Percentiles rank a stretch among this genome's conserved stretches.
Evolutionary conservation across 192 early-diverging fungal genomes (phyloP).

Genomic region (Coemansia sp.): DNA sequence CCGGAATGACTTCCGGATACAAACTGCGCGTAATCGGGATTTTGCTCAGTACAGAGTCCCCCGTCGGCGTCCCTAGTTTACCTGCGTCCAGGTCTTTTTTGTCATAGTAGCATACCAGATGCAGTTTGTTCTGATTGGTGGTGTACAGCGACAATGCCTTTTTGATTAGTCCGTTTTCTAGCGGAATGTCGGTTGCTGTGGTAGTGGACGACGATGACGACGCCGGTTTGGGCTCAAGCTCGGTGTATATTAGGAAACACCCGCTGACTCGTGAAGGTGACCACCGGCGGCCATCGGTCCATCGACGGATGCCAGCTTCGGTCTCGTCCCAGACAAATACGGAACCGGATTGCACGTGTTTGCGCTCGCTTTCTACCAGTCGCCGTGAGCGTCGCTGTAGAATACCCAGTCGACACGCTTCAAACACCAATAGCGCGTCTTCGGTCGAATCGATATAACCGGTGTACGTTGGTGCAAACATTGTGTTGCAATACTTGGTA

Average conservation of each 20-base stretch:
- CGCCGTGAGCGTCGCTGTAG: slow-evolving; percentile 71
- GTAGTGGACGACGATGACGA: background rate
- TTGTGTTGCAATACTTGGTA: background rate
- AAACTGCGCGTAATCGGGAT: slow-evolving; percentile 69
- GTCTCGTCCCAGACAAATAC: slow-evolving; percentile 92
- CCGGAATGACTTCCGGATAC: slow-evolving; percentile 70
- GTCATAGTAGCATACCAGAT: slow-evolving; percentile 84
- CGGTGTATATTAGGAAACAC: slow-evolving; percentile 84
- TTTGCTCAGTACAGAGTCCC: slow-evolving; percentile 61
- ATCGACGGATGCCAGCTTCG: slow-evolving; percentile 88
- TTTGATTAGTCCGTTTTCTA: slow-evolving; percentile 76
- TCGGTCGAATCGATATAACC: slow-evolving; percentile 80
- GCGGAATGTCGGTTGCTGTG: slow-evolving; percentile 27
- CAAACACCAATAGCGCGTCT: slow-evolving; percentile 86
- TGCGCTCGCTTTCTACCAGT: slow-evolving; percentile 77
- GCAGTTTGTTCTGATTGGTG: slow-evolving; percentile 72
- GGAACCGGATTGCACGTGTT: slow-evolving; percentile 81
- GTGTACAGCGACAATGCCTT: slow-evolving; percentile 83
- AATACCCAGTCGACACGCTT: slow-evolving; percentile 76
- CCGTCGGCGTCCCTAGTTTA: slow-evolving; percentile 61
- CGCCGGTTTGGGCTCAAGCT: slow-evolving; percentile 64
- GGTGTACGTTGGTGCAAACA: slow-evolving; percentile 57
- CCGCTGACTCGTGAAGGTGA: slow-evolving; percentile 85
- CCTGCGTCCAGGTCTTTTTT: slow-evolving; percentile 63
- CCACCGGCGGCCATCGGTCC: slow-evolving; percentile 93